phyloP scores from a whole-genome alignment of 495 filamentous ascomycete genomes.

The Xylaria castorea region DNA sequence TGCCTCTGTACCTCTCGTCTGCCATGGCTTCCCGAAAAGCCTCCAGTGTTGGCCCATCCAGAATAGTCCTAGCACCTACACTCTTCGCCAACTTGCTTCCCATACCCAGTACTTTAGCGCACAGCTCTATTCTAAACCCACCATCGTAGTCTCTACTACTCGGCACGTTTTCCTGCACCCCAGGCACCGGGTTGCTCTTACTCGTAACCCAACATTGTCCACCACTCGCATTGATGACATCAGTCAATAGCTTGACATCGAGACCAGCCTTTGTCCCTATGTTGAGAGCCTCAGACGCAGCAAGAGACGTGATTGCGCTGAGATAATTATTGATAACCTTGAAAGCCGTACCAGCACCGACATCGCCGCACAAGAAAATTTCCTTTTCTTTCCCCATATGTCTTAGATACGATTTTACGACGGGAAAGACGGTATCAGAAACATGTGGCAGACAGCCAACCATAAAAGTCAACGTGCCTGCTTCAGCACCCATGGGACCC shows the following conservation, averaged over 20 bases:
- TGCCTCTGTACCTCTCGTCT: slow-evolving; percentile 40
- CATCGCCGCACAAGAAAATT: slow-evolving; percentile 45
- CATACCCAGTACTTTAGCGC: slow-evolving; percentile 41
- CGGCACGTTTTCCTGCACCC: slow-evolving; percentile 45
- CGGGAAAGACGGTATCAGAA: slow-evolving; percentile 27
- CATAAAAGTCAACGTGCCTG: slow-evolving; percentile 57
- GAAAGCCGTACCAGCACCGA: slow-evolving; percentile 46
- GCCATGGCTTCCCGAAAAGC: slow-evolving; percentile 38
- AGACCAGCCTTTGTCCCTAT: slow-evolving; percentile 49
- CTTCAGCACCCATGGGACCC: slow-evolving; percentile 53
- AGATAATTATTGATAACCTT: slow-evolving; percentile 55
- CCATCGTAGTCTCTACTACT: slow-evolving; percentile 48
- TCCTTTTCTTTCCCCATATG: slow-evolving; percentile 41
- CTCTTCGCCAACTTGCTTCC: slow-evolving; percentile 34
- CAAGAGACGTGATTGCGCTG: slow-evolving; percentile 47
- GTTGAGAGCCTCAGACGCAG: slow-evolving; percentile 48
- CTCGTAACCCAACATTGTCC: slow-evolving; percentile 51
- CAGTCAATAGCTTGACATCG: slow-evolving; percentile 45
- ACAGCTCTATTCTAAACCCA: slow-evolving; percentile 50
- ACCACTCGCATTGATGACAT: slow-evolving; percentile 46
- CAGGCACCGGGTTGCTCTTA: slow-evolving; percentile 47
- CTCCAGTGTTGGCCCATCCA: slow-evolving; percentile 35
- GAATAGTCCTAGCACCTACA: slow-evolving; percentile 40
- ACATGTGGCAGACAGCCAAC: slow-evolving; percentile 32
- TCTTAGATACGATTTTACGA: slow-evolving; percentile 30